These are phyloP conservation scores for Chalciporus pseudorubinellus DNA, from an alignment of 768 basidiomycete species.

Conservation along the genomic window DNA sequence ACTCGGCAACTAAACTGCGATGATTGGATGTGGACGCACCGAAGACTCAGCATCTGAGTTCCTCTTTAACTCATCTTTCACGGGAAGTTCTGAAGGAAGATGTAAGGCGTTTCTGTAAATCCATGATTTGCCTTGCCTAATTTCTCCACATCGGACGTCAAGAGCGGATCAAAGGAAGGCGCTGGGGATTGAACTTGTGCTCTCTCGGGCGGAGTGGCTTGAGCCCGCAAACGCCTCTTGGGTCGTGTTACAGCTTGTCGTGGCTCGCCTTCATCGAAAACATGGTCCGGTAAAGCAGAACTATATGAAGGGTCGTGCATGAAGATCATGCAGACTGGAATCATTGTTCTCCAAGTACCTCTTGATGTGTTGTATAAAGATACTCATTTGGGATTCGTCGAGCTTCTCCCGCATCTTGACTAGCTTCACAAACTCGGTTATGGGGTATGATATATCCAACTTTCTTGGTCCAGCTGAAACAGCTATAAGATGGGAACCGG, in stretches of 20 bases:
- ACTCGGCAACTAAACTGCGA: too few relatives aligned
- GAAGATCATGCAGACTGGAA: slow-evolving; percentile 16
- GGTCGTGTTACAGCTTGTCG: slow-evolving; percentile 71
- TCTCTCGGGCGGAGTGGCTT: too few relatives aligned
- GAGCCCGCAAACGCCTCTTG: too few relatives aligned
- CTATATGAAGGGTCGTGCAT: slow-evolving; percentile 40
- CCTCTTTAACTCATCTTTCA: too few relatives aligned
- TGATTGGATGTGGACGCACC: too few relatives aligned
- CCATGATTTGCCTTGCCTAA: too few relatives aligned
- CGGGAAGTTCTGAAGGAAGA: too few relatives aligned
- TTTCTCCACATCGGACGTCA: too few relatives aligned
- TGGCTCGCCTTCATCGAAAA: slow-evolving; percentile 79
- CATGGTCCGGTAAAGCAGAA: slow-evolving; percentile 73
- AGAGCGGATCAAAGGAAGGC: too few relatives aligned
- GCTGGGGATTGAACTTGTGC: too few relatives aligned
- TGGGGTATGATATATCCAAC: slow-evolving; percentile 96
- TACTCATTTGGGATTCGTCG: slow-evolving; percentile 89
- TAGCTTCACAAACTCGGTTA: slow-evolving; percentile 89
- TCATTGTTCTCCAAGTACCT: slow-evolving; percentile 47
- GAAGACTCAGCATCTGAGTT: too few relatives aligned
- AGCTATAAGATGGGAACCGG: slow-evolving; percentile 59
- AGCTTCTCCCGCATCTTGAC: slow-evolving; percentile 96
- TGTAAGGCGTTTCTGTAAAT: too few relatives aligned
- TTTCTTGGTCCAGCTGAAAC: slow-evolving; percentile 74
- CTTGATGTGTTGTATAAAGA: slow-evolving; percentile 90